These are phyloP conservation scores for Cercophora newfieldiana DNA, from an alignment of 495 filamentous ascomycete species.

Conservation along the genomic window DNA sequence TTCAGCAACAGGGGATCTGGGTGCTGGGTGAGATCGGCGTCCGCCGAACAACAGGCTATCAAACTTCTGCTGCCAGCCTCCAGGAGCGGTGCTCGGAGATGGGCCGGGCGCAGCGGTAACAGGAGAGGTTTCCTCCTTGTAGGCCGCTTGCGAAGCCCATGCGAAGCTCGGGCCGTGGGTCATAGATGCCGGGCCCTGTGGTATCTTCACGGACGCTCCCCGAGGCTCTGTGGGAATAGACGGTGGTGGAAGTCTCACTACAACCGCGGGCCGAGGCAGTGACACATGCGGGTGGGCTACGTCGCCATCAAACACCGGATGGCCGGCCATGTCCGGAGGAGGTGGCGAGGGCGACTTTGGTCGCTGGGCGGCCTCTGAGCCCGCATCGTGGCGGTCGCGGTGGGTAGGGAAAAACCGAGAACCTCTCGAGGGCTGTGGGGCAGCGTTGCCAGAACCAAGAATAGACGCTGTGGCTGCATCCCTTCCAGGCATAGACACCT, in stretches of 20 bases:
- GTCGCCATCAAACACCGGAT: constrained; percentile 71
- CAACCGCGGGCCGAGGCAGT: constrained; percentile 64
- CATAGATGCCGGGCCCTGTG: constrained; percentile 9
- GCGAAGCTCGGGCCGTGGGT: constrained; percentile 25
- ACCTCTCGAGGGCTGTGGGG: constrained; percentile 19
- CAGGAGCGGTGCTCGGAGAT: neutral
- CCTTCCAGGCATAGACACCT: constrained; percentile 8
- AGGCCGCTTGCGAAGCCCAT: constrained; percentile 28
- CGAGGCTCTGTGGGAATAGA: constrained; percentile 29
- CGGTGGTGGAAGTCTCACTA: constrained; percentile 74
- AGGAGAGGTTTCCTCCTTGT: constrained; percentile 20
- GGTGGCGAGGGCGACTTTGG: constrained; percentile 65
- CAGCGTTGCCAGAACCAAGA: constrained; percentile 13
- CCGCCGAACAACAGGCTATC: constrained; percentile 68
- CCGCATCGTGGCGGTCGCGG: constrained; percentile 38
- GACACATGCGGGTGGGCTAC: constrained; percentile 64
- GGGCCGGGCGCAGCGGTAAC: neutral
- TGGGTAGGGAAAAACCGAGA: constrained; percentile 67
- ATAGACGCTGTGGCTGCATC: constrained; percentile 24
- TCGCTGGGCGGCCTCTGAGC: constrained; percentile 25
- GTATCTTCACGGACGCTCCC: constrained; percentile 19
- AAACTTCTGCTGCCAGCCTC: constrained; percentile 72
- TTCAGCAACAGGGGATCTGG: constrained; percentile 53
- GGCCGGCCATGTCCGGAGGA: constrained; percentile 67
- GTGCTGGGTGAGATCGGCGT: constrained; percentile 58